A percentile compares a stretch with the other conserved stretches of the same genome.
phyloP scores from a whole-genome alignment of 805 yeast species.

The Ogataea angusta region DNA sequence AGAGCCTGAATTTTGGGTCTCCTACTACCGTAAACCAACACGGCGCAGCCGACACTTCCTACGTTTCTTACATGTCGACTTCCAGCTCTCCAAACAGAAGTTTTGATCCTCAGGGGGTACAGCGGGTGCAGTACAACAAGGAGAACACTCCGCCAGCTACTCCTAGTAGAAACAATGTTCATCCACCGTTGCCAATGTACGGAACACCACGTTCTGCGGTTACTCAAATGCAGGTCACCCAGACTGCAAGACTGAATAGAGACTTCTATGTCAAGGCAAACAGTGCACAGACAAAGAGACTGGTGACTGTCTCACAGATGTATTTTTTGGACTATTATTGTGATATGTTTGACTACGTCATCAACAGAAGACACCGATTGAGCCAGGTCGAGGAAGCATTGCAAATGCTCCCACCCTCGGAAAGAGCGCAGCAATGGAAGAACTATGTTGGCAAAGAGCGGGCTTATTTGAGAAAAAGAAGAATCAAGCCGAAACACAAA shows the following conservation, averaged over 20 bases:
- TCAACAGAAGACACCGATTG: constrained; percentile 80
- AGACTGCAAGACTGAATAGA: constrained; percentile 27
- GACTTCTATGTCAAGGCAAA: constrained; percentile 60
- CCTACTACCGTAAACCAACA: constrained; percentile 24
- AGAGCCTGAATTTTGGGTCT: constrained; percentile 31
- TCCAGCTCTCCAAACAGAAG: constrained; percentile 32
- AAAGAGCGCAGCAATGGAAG: constrained; percentile 62
- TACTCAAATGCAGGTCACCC: constrained; percentile 21
- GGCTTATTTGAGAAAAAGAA: constrained; percentile 77
- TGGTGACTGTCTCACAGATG: constrained; percentile 89
- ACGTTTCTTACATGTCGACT: constrained; percentile 29
- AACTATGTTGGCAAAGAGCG: constrained; percentile 82
- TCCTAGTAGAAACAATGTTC: constrained; percentile 23
- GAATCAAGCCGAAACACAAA: constrained; percentile 88
- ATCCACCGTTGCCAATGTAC: constrained; percentile 19
- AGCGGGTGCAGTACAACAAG: constrained; percentile 39
- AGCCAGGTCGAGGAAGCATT: constrained; percentile 62
- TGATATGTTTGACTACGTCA: constrained; percentile 91
- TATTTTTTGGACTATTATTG: constrained; percentile 94
- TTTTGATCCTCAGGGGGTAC: constrained; percentile 22
- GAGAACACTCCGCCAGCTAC: constrained; percentile 38
- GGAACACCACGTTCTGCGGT: constrained; percentile 25
- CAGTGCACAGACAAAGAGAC: constrained; percentile 73
- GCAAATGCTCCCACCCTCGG: constrained; percentile 31
- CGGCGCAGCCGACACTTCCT: constrained; percentile 21